Conservation (phyloP, 768 basidiomycete species). For the Termitomyces sp. region DNA sequence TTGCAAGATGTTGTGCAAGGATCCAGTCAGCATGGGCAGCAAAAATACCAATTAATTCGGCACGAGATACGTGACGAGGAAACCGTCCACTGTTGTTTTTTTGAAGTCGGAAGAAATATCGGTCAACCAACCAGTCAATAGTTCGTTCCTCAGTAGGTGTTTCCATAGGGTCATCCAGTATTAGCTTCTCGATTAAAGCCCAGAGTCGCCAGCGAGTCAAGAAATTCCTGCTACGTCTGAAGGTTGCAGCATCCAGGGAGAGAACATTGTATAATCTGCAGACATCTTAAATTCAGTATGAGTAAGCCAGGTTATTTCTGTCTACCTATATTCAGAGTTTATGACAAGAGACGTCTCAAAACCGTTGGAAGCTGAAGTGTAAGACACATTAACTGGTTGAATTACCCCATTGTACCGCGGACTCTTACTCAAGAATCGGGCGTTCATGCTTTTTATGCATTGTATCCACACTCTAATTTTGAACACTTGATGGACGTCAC, state of each 20-base stretch:
- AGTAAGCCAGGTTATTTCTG: neutral
- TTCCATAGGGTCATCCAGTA: constrained; percentile 22
- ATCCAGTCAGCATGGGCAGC: constrained; percentile 59
- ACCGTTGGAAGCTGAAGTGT: constrained; percentile 9
- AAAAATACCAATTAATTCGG: constrained; percentile 46
- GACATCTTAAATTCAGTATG: neutral
- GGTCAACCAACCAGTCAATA: constrained; percentile 43
- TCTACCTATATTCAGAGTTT: constrained; percentile 14
- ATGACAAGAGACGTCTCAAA: constrained; percentile 15
- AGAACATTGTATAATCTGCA: constrained; percentile 36
- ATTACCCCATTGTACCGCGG: neutral
- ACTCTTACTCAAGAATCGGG: constrained; percentile 34
- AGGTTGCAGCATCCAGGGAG: constrained; percentile 40
- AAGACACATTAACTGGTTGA: neutral
- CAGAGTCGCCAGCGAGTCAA: constrained; percentile 46
- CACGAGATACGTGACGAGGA: constrained; percentile 40
- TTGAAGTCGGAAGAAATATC: constrained; percentile 27
- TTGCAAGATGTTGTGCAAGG: constrained; percentile 38
- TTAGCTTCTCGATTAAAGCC: constrained; percentile 40
- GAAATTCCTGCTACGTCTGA: constrained; percentile 39
- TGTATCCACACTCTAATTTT: constrained; percentile 35
- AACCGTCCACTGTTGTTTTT: constrained; percentile 28
- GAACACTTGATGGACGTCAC: constrained; percentile 14
- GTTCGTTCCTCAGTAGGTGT: constrained; percentile 33
- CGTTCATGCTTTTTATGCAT: constrained; percentile 32